phyloP scores from a whole-genome alignment of 2,329 filamentous ascomycete genomes.

The Clonostachys rhizophaga region DNA sequence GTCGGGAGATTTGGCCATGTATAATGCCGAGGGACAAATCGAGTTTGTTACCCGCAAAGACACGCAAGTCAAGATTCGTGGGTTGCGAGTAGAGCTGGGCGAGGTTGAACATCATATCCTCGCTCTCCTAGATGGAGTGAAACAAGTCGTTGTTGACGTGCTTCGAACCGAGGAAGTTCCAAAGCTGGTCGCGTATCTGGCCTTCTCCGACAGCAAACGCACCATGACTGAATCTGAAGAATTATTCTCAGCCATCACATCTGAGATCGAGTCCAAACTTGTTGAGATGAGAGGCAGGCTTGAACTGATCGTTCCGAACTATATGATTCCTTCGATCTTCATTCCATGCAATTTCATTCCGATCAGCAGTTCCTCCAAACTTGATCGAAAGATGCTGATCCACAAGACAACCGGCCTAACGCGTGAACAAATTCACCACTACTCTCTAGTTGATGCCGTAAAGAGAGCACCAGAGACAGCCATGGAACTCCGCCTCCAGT shows the following conservation, averaged over 20 bases:
- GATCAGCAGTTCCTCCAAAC: slow-evolving; percentile 6
- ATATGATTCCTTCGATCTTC: slow-evolving; percentile 11
- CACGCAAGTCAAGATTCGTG: slow-evolving; percentile 4
- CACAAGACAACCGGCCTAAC: not conserved
- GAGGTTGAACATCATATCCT: slow-evolving; percentile 1
- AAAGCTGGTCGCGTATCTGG: not conserved
- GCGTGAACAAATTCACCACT: not conserved
- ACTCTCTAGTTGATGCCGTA: not conserved
- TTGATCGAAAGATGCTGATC: slow-evolving; percentile 4
- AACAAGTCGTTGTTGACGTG: not conserved
- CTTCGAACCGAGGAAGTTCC: not conserved
- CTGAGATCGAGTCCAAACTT: no score
- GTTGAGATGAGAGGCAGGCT: no score
- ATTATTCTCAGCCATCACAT: no score
- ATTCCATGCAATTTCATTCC: slow-evolving; percentile 7
- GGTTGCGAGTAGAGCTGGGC: slow-evolving; percentile 1
- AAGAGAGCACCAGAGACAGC: not conserved
- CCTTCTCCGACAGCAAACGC: slow-evolving; percentile 1
- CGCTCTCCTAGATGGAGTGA: not conserved
- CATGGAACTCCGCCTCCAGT: not conserved
- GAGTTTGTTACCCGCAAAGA: slow-evolving; percentile 1
- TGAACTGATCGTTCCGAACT: not conserved
- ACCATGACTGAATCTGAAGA: no score
- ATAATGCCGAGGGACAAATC: not conserved
- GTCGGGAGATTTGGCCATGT: not conserved